Conservation (phyloP, 1,139 yeast genomes). For the Candida buenavistaensis region DNA sequence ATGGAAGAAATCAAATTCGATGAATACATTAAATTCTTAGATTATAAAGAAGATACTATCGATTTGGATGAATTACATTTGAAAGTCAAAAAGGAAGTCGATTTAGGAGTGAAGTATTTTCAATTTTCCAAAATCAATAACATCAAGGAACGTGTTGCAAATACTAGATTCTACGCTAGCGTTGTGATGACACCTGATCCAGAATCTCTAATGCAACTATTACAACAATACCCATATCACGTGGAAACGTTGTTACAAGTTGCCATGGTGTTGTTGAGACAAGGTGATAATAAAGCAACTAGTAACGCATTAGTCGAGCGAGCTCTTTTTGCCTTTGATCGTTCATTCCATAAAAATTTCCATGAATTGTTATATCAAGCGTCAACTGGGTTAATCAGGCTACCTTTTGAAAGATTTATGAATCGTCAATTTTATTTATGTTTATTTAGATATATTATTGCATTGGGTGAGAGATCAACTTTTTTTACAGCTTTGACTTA, state of each 20-base stretch:
- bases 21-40: slow-evolving; percentile 40
- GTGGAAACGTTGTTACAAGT: slow-evolving; percentile 79
- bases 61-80: slow-evolving; percentile 25
- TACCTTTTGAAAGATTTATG: slow-evolving; percentile 74
- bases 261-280: slow-evolving; percentile 71
- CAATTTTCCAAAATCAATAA: slow-evolving; percentile 45
- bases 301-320: slow-evolving; percentile 74
- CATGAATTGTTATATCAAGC: slow-evolving; percentile 51
- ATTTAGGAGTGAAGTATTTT: slow-evolving; percentile 56
- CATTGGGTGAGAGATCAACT: slow-evolving; percentile 76
- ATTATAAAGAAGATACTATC: slow-evolving; percentile 44
- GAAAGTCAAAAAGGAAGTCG: slow-evolving; percentile 45
- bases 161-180: slow-evolving; percentile 63
- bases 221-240: slow-evolving; percentile 69
- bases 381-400: slow-evolving; percentile 58
- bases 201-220: slow-evolving; percentile 57
- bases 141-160: slow-evolving; percentile 45
- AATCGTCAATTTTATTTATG: slow-evolving; percentile 79
- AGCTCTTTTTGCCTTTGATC: slow-evolving; percentile 76
- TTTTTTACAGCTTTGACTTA: slow-evolving; percentile 74
- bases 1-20: slow-evolving; percentile 55
- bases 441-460: slow-evolving; percentile 68
- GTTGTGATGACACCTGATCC: slow-evolving; percentile 74
- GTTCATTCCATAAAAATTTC: slow-evolving; percentile 44
- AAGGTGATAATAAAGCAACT: slow-evolving; percentile 69